Evolutionary conservation across 306 rosid species (phyloP), one percentile per base, ranked within the genome.

Genomic region (Dalbergia cultrata): DNA sequence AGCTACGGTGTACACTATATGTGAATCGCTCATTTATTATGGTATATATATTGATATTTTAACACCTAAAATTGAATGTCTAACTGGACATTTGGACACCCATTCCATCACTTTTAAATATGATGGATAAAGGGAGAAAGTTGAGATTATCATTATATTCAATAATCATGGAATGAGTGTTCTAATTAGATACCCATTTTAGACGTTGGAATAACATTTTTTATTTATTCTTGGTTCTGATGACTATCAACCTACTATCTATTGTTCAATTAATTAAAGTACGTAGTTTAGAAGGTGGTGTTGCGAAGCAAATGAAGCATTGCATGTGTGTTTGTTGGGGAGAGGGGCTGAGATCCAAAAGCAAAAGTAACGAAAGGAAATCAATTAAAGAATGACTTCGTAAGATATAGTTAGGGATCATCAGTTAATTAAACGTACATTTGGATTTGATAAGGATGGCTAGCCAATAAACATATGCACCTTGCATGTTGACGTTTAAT

Each of bases 281-380:
- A 68, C 56, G n/a, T 34, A 57, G 26, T 16, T 73, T 5, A 43
- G 26, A 13, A 31, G 45, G 44, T 31, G 61, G 31, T 44, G 26
- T 8, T 44, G 39, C 6, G 3, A 62, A 47, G 71, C 47, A 62
- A 59, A 67, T 34, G 66, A 72, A 80, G 62, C 83, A 79, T 62
- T 35, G n/a, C 83, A 80, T 80, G 83, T 80, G 83, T 71, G 78
- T 62, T 72, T 62, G 78, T 37, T 80, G 72, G 78, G 70, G 57
- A 49, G 41, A 71, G 70, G 62, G 64, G 18, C 41, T 70, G 64
- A 11, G 44, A 80, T 71, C 78, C 43, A 35, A 61, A 49, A 50
- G 56, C 47, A 70, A 50, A 71, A 50, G 71, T 61, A 43, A 43
- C 8, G 67, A 18, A 11, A 70, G 18, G 26, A 60, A 60, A 19